These are phyloP conservation scores for Sodiomyces alkalinus DNA, from an alignment of 2,329 filamentous ascomycete species.

Conservation along the genomic window DNA sequence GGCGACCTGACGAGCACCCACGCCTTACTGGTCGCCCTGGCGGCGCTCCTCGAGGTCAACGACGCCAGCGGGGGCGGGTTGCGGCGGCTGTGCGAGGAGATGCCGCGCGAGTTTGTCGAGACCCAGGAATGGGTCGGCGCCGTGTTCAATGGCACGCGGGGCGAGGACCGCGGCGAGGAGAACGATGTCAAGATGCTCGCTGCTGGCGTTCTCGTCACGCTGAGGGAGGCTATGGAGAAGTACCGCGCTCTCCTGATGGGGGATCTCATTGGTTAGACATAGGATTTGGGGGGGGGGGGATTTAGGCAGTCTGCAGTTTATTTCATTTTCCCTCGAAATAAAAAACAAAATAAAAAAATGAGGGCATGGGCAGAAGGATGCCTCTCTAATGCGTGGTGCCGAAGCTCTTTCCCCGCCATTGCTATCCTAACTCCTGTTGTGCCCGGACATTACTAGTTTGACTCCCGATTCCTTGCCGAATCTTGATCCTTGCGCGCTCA, in stretches of 20 bases:
- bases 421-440: too few relatives aligned
- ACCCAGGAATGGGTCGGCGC: conserved; percentile 71
- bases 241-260: conserved; percentile 68
- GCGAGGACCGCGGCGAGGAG: conserved; percentile 47
- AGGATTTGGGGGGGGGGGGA: too few relatives aligned
- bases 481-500: too few relatives aligned
- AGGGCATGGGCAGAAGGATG: too few relatives aligned
- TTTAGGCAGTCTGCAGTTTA: too few relatives aligned
- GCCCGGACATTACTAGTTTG: too few relatives aligned
- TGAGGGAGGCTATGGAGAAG: conserved; percentile 68
- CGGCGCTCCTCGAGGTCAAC: conserved; percentile 73
- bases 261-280: conserved; percentile 33
- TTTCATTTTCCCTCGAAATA: too few relatives aligned
- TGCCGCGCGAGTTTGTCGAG: conserved; percentile 68
- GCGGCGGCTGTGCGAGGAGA: conserved; percentile 54
- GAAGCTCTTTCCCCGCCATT: too few relatives aligned
- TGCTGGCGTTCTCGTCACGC: conserved; percentile 61
- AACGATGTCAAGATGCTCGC: conserved; percentile 66
- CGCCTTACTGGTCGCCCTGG: conserved; percentile 62
- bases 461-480: too few relatives aligned
- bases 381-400: too few relatives aligned
- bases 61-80: conserved; percentile 37
- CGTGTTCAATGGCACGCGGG: conserved; percentile 51
- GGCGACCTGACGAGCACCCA: conserved; percentile 54
- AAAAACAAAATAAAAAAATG: too few relatives aligned